These are phyloP conservation scores for Albizia julibrissin DNA, from an alignment of 306 rosid genomes.

Conservation along the genomic window DNA sequence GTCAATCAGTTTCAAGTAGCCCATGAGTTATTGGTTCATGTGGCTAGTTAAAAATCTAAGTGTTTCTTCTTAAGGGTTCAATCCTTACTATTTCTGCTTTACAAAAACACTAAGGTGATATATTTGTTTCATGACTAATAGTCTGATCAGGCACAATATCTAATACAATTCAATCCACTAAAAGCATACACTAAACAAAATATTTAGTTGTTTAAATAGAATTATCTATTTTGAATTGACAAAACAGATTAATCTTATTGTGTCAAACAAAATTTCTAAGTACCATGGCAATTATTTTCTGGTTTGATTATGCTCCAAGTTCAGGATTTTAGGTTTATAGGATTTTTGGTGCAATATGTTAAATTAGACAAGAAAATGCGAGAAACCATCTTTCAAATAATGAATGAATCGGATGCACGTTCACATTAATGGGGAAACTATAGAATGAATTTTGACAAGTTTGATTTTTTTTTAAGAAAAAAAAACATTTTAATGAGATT, in stretches of 20 bases:
- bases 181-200: neutral
- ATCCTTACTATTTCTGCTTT: neutral
- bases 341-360: neutral
- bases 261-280: neutral
- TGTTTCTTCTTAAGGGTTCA: neutral
- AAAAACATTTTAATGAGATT: neutral
- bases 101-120: neutral
- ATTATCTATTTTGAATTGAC: neutral
- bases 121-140: neutral
- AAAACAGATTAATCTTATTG: neutral
- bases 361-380: neutral
- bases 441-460: neutral
- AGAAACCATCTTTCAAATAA: neutral
- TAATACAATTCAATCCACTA: neutral
- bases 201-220: neutral
- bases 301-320: neutral
- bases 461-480: neutral
- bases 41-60: neutral
- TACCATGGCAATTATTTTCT: neutral
- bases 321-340: neutral
- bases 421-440: neutral
- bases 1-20: neutral
- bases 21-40: neutral
- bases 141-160: neutral
- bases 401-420: neutral